A percentile compares a stretch with the other conserved stretches of the same genome.
phyloP scores from a whole-genome alignment of 306 rosid species.

The Senna tora region DNA sequence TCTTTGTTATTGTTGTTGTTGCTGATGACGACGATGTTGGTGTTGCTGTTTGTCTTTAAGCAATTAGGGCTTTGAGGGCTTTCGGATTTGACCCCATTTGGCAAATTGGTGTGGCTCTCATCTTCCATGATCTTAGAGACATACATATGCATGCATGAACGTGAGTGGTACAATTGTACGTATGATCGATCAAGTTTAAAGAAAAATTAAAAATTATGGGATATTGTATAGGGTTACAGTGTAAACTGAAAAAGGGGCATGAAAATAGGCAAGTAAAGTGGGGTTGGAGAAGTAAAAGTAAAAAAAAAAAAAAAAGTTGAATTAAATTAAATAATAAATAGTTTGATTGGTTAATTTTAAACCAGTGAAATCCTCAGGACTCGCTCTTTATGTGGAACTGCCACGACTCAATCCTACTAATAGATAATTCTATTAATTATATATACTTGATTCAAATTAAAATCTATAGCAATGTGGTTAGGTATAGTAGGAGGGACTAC shows the following conservation, averaged over 20 bases:
- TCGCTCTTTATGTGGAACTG: slow-evolving; percentile 54
- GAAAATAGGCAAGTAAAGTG: slow-evolving; percentile 53
- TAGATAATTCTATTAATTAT: too few species aligned
- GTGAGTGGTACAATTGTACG: background rate
- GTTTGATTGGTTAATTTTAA: slow-evolving; percentile 32
- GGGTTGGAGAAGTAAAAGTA: slow-evolving; percentile 26
- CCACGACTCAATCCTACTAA: slow-evolving; percentile 40
- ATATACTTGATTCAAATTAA: too few species aligned
- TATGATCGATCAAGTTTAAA: background rate
- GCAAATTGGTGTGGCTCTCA: slow-evolving; percentile 46
- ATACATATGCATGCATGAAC: too few species aligned
- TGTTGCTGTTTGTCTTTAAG: slow-evolving; percentile 31
- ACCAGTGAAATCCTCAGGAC: slow-evolving; percentile 50
- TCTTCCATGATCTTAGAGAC: slow-evolving; percentile 47
- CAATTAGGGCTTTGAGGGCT: slow-evolving; percentile 55
- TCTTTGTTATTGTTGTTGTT: slow-evolving; percentile 45
- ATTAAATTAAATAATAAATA: background rate
- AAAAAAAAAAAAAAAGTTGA: too few species aligned
- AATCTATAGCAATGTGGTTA: too few species aligned
- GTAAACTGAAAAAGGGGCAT: slow-evolving; percentile 43
- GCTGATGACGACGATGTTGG: too few species aligned
- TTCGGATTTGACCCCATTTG: slow-evolving; percentile 47
- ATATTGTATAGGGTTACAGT: slow-evolving; percentile 25
- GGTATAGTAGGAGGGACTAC: too few species aligned
- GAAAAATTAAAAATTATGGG: background rate